These are phyloP conservation scores for Gymnopilus dilepis DNA, from an alignment of 768 basidiomycete species.

Conservation along the genomic window DNA sequence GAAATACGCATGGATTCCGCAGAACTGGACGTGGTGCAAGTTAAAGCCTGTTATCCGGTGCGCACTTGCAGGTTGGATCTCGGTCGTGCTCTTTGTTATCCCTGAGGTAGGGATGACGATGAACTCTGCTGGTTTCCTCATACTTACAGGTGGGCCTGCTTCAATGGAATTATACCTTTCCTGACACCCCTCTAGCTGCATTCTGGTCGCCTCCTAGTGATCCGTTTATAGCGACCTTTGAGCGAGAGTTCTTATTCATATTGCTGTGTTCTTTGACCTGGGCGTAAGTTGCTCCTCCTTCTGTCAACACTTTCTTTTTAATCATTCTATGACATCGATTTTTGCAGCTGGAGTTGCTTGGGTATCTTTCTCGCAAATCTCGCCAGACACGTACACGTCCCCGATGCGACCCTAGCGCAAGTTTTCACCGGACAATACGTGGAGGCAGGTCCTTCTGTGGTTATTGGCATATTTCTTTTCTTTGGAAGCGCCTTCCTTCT, in stretches of 20 bases:
- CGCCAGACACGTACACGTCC: conserved; percentile 50
- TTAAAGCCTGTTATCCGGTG: conserved; percentile 68
- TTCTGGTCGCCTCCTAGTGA: conserved; percentile 72
- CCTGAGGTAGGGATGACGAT: conserved; percentile 51
- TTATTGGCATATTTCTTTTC: conserved; percentile 68
- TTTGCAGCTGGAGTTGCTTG: conserved; percentile 72
- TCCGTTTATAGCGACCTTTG: conserved; percentile 68
- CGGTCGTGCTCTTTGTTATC: conserved; percentile 63
- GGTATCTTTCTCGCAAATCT: conserved; percentile 67
- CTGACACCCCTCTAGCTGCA: conserved; percentile 42
- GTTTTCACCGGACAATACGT: conserved; percentile 60
- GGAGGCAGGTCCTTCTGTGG: conserved; percentile 64
- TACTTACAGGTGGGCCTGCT: conserved; percentile 55
- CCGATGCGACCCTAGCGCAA: conserved; percentile 39
- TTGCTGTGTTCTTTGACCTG: conserved; percentile 56
- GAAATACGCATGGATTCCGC: conserved; percentile 55
- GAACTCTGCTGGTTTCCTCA: conserved; percentile 70
- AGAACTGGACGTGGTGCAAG: conserved; percentile 63
- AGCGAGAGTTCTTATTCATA: conserved; percentile 64
- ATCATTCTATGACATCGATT: too few species aligned
- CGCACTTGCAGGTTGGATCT: conserved; percentile 65
- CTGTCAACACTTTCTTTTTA: not conserved
- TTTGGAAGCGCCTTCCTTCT: conserved; percentile 60
- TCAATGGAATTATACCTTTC: not conserved
- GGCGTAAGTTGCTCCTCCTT: conserved; percentile 52